Evolutionary conservation across 805 yeast species (phyloP).

Genomic region (Saturnispora bothae): DNA sequence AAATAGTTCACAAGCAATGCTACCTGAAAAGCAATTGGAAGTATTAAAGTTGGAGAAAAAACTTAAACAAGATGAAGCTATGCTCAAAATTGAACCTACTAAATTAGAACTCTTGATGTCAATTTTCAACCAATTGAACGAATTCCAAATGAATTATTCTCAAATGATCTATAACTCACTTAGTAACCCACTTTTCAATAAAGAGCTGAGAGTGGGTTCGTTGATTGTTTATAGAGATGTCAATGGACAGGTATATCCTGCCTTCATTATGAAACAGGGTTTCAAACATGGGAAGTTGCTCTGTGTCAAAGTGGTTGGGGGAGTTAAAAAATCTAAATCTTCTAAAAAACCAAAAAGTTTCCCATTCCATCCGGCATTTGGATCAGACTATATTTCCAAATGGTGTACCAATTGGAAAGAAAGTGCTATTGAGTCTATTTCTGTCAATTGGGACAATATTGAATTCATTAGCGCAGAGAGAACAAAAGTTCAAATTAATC

Average conservation of each 20-base stretch:
- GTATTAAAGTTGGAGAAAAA: conserved; percentile 43
- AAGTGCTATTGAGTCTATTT: conserved; percentile 3
- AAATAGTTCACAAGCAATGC: conserved; percentile 69
- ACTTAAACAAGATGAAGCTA: conserved; percentile 22
- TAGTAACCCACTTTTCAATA: conserved; percentile 37
- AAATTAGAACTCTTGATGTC: conserved; percentile 34
- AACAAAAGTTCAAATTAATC: conserved; percentile 16
- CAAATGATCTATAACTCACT: conserved; percentile 39
- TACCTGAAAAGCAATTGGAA: conserved; percentile 75
- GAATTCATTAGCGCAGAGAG: conserved; percentile 34
- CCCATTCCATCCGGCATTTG: conserved; percentile 20
- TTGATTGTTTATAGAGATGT: conserved; percentile 47
- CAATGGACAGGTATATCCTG: conserved; percentile 33
- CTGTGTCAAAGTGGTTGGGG: conserved; percentile 1
- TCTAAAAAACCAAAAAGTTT: conserved; percentile 12
- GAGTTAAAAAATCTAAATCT: background rate
- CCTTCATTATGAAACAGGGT: conserved; percentile 38
- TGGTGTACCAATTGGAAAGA: conserved; percentile 28
- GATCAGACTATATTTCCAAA: conserved; percentile 24
- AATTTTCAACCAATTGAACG: conserved; percentile 26
- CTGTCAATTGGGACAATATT: conserved; percentile 30
- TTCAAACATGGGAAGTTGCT: conserved; percentile 6
- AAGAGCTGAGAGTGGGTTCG: conserved; percentile 43
- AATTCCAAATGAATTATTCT: conserved; percentile 35
- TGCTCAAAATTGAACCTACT: conserved; percentile 29